Conservation (phyloP, 148 eudicot genomes). For the Silene conica region DNA sequence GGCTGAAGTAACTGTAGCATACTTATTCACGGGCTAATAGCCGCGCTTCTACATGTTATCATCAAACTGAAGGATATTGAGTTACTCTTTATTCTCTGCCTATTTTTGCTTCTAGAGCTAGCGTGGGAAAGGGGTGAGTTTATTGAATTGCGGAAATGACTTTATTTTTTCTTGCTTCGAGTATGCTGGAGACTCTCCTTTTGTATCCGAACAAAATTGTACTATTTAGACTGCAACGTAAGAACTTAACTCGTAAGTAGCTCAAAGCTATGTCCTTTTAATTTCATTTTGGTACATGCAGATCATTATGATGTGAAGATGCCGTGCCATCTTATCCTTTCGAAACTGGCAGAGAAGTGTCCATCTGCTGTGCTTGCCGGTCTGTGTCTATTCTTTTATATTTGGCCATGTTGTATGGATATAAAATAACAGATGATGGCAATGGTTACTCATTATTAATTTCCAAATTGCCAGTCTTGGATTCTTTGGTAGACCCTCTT, state of each 20-base stretch:
- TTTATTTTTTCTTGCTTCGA: no score
- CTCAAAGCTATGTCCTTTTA: not conserved
- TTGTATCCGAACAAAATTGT: not conserved
- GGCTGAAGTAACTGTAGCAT: no score
- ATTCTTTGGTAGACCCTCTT: constrained; percentile 96
- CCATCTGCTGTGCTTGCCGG: constrained; percentile 97
- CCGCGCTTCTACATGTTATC: no score
- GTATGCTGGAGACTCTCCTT: no score
- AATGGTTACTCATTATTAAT: constrained; percentile 4
- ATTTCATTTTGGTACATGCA: constrained; percentile 27
- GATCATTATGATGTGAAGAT: constrained; percentile 99
- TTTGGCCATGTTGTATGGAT: not conserved
- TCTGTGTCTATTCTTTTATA: constrained; percentile 15
- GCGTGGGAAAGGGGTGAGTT: no score
- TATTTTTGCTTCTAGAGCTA: not conserved
- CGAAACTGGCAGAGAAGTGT: constrained; percentile 90
- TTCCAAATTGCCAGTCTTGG: constrained; percentile 57
- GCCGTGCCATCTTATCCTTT: constrained; percentile 98
- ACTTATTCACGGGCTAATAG: no score
- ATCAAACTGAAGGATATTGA: no score
- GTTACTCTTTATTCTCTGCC: not conserved
- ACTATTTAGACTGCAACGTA: not conserved
- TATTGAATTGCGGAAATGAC: no score
- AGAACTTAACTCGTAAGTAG: not conserved
- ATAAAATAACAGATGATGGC: not conserved